Conservation (phyloP, 2,329 filamentous ascomycete species). For the Fulvia fulva region DNA sequence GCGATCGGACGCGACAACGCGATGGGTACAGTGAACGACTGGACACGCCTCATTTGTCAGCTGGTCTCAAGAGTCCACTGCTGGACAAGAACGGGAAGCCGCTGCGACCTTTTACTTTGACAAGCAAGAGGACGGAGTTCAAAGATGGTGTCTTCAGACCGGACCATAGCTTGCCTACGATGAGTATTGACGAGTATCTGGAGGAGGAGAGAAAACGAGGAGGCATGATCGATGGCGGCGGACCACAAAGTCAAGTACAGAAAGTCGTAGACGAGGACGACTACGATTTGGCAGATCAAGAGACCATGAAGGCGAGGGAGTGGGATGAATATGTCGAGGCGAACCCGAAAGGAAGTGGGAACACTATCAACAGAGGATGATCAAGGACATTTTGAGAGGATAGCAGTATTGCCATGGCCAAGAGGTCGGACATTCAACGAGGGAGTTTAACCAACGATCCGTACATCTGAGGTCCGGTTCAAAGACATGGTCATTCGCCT, state of each 20-base stretch:
- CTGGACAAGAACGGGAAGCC: slow-evolving; percentile 77
- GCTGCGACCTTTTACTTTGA: slow-evolving; percentile 83
- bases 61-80: slow-evolving; percentile 57
- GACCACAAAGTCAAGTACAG: slow-evolving; percentile 64
- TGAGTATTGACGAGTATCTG: slow-evolving; percentile 96
- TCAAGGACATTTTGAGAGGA: too few relatives aligned
- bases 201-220: slow-evolving; percentile 83
- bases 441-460: too few relatives aligned
- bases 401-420: too few relatives aligned
- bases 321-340: slow-evolving; percentile 95
- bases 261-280: slow-evolving; percentile 86
- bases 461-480: too few relatives aligned
- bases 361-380: slow-evolving; percentile 74
- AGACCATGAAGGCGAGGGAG: slow-evolving; percentile 85
- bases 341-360: slow-evolving; percentile 79
- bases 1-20: slow-evolving; percentile 42
- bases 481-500: too few relatives aligned
- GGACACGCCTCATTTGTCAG: slow-evolving; percentile 58
- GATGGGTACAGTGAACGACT: slow-evolving; percentile 68
- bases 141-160: slow-evolving; percentile 79
- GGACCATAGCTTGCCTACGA: slow-evolving; percentile 90
- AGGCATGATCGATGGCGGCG: slow-evolving; percentile 86
- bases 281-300: slow-evolving; percentile 77
- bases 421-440: too few relatives aligned
- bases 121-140: slow-evolving; percentile 66